Evolutionary conservation across 1,139 yeast species (phyloP).

Genomic region (Pichia sp.): DNA sequence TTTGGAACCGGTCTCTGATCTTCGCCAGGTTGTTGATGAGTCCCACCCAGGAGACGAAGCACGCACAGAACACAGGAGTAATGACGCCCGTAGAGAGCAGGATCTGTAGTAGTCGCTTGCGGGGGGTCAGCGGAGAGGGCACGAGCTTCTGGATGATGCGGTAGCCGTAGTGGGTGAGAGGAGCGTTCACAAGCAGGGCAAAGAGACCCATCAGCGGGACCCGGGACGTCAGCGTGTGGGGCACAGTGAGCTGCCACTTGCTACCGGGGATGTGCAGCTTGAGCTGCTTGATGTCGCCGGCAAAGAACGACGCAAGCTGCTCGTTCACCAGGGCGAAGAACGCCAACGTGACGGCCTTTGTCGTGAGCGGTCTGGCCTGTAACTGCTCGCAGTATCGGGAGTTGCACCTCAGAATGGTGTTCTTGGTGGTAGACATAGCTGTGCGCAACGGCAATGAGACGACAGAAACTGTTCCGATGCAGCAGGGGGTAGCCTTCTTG

Average conservation of each 20-base stretch:
- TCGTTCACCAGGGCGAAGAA: slow-evolving; percentile 56
- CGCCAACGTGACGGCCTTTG: slow-evolving; percentile 60
- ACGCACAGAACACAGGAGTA: slow-evolving; percentile 58
- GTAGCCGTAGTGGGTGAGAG: slow-evolving; percentile 64
- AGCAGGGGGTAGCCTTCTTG: too few species aligned
- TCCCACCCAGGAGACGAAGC: slow-evolving; percentile 54
- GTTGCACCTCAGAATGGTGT: background rate
- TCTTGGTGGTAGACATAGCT: background rate
- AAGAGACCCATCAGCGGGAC: slow-evolving; percentile 66
- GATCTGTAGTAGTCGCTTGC: slow-evolving; percentile 52
- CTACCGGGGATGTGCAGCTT: background rate
- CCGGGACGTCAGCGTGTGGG: slow-evolving; percentile 43
- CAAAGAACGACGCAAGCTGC: slow-evolving; percentile 48
- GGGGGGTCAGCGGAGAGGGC: slow-evolving; percentile 37
- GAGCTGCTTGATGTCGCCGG: slow-evolving; percentile 34
- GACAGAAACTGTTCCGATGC: too few species aligned
- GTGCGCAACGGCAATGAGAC: background rate
- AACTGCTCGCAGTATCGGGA: slow-evolving; percentile 4
- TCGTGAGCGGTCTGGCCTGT: slow-evolving; percentile 45
- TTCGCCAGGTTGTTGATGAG: slow-evolving; percentile 34
- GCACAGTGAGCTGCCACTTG: slow-evolving; percentile 23
- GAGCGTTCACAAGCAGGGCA: slow-evolving; percentile 68
- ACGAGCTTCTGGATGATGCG: slow-evolving; percentile 42
- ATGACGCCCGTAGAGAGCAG: slow-evolving; percentile 58
- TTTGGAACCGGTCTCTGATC: slow-evolving; percentile 15